Evolutionary conservation across 805 yeast genomes (phyloP), one percentile per base, ranked within the genome.

Genomic region (Kluyveromyces aestuarii): DNA sequence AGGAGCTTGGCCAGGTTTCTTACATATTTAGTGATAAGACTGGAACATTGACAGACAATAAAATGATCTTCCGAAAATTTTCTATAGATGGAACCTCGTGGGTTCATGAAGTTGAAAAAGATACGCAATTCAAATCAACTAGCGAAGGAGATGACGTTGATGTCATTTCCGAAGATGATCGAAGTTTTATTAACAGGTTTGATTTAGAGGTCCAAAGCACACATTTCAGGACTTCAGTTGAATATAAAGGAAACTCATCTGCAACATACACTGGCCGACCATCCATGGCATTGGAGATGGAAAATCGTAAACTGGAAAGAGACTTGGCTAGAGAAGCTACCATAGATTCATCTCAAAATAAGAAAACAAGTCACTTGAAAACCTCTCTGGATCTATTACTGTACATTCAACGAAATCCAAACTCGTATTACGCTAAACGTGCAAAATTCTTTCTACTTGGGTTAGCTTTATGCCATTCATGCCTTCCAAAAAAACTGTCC

Each of bases 21-120:
- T 90, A 91, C 61, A 77, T 93, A 2, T 93, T 93, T 64, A 86
- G 96, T 51, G 99, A 93, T 67, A 93, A 93, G 65, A 93, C 99
- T 0, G 99, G 99, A 9, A 93, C 99, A 0, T 74, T 93, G 52
- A 93, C 99, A 0, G 98, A 93, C 58, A 93, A 93, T 62, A 70
- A 82, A 57, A 93, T 93, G 99, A 70, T 91, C 27, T 93, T 93
- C 64, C 75, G 96, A 42, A 90, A 90, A 60, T 77, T 91, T 55
- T 80, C 95, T 9, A 82, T 93, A 6, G 83, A 85, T 47, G 99
- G 99, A 2, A 75, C 83, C 2, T 80, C 95, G 6, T 93, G 96
- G 96, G 60, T 81, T 9, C 99, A 93, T 65, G 89, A 84, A 52
- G 64, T 80, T 27, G 88, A 81, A 55, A 25, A 54, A 1, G 51